Evolutionary conservation across 2,329 filamentous ascomycete genomes (phyloP), one percentile per base, ranked within the genome.

Genomic region (Davidsoniella eucalypti): DNA sequence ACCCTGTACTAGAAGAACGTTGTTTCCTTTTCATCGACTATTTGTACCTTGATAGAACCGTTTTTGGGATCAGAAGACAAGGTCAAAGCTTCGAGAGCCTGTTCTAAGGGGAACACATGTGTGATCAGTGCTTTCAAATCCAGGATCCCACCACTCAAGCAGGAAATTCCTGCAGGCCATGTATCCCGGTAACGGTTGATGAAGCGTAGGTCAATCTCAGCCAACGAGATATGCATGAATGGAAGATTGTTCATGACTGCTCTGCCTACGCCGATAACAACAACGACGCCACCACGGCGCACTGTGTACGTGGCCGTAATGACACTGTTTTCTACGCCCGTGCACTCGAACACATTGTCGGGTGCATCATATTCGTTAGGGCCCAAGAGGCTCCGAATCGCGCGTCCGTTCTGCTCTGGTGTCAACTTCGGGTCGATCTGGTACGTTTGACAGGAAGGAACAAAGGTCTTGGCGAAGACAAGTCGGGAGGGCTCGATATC

Each of bases 151-250:
- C 76, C 75, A 39, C 68, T 69, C 25, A 84, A 58, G 44, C 73
- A 75, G 5, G 73, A 67, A 33, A 84, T 79, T 0, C 76, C 80
- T 0, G 73, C 70, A 0, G 80, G 79, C 80, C 80, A 84, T 0
- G 79, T 83, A 57, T 84, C 78, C 39, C 72, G 68, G 59, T 84
- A 84, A 6, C 80, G 61, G 60, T 84, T 83, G 59, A 83, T 84
- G 63, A 84, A 84, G 37, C 72, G 75, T 23, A 84, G 65, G 56
- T 82, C 70, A 55, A 84, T 81, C 73, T 80, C 77, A 3, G 74
- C 72, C 37, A 80, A 60, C 3, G 73, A 78, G 17, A 81, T 57
- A 58, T 81, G 76, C 78, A 81, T 82, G 54, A 82, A 81, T 0
- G 77, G 78, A 23, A 80, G 55, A 54, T 81, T 80, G 54, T 82